Conservation (phyloP, 805 yeast genomes). For the Ogataea thermomethanolica region DNA sequence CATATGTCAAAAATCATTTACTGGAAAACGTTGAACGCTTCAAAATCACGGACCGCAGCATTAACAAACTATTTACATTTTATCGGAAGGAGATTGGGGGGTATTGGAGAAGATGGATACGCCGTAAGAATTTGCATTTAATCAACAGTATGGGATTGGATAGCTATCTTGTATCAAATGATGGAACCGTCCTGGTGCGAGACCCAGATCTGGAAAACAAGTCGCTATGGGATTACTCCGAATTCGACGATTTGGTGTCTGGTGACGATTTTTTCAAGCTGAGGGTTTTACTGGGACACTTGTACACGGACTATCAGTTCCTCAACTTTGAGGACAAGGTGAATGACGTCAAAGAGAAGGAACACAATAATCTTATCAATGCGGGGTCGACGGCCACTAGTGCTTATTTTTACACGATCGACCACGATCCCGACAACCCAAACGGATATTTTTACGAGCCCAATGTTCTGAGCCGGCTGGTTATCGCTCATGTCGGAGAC, state of each 20-base stretch:
- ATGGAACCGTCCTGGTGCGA: constrained; percentile 9
- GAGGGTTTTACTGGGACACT: constrained; percentile 60
- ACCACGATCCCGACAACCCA: constrained; percentile 26
- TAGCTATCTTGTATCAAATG: constrained; percentile 3
- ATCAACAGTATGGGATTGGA: constrained; percentile 22
- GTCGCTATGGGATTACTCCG: constrained; percentile 17
- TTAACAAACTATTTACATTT: constrained; percentile 43
- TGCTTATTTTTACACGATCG: constrained; percentile 30
- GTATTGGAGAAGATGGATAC: constrained; percentile 80
- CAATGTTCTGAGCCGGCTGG: constrained; percentile 60
- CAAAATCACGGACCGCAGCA: constrained; percentile 32
- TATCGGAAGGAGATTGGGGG: constrained; percentile 67
- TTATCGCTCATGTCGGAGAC: constrained; percentile 91
- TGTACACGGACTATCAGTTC: constrained; percentile 63
- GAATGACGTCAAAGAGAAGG: constrained; percentile 13
- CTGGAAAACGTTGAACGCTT: constrained; percentile 49
- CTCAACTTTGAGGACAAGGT: constrained; percentile 33
- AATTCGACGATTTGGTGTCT: constrained; percentile 13
- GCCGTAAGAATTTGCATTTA: constrained; percentile 33
- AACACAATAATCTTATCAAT: constrained; percentile 17
- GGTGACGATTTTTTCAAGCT: constrained; percentile 54
- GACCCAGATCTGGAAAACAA: constrained; percentile 13
- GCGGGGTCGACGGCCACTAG: constrained; percentile 38
- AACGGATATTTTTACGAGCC: constrained; percentile 57
- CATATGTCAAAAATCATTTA: constrained; percentile 52